phyloP scores from a whole-genome alignment of 306 rosid genomes.

The Phaseolus lunatus region DNA sequence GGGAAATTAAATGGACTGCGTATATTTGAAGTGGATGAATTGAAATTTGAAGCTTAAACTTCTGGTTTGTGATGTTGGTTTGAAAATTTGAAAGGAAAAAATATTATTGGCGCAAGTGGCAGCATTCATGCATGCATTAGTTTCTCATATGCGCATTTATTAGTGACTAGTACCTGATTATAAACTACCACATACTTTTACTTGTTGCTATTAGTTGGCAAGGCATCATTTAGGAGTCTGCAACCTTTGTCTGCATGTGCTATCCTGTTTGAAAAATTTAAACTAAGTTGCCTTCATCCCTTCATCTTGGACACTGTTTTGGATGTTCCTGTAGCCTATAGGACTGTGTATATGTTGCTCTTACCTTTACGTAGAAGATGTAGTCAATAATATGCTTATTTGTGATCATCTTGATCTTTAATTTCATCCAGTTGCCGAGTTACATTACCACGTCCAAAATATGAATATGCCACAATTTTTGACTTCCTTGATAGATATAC shows the following conservation, averaged over 20 bases:
- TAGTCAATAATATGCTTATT: background rate
- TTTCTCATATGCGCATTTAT: slow-evolving; percentile 34
- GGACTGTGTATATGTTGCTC: background rate
- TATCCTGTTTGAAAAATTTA: slow-evolving; percentile 8
- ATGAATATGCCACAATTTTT: background rate
- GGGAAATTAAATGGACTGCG: slow-evolving; percentile 38
- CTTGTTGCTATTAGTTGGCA: background rate
- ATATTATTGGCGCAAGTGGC: slow-evolving; percentile 51
- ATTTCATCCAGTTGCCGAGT: background rate
- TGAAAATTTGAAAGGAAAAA: slow-evolving; percentile 40
- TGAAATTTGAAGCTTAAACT: slow-evolving; percentile 34
- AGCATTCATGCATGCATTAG: slow-evolving; percentile 45
- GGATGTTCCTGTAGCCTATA: background rate
- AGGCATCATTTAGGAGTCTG: background rate
- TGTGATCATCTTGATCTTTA: slow-evolving; percentile 3
- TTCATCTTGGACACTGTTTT: slow-evolving; percentile 2
- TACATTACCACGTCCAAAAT: background rate
- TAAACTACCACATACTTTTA: background rate
- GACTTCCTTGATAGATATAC: slow-evolving; percentile 8
- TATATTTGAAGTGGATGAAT: slow-evolving; percentile 29
- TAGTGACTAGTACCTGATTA: slow-evolving; percentile 8
- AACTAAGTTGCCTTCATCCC: background rate
- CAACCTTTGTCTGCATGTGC: slow-evolving; percentile 29
- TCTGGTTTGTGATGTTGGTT: slow-evolving; percentile 1
- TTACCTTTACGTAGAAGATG: slow-evolving; percentile 3